Evolutionary conservation across 345 rosid genomes (phyloP).

Genomic region (Acer negundo): DNA sequence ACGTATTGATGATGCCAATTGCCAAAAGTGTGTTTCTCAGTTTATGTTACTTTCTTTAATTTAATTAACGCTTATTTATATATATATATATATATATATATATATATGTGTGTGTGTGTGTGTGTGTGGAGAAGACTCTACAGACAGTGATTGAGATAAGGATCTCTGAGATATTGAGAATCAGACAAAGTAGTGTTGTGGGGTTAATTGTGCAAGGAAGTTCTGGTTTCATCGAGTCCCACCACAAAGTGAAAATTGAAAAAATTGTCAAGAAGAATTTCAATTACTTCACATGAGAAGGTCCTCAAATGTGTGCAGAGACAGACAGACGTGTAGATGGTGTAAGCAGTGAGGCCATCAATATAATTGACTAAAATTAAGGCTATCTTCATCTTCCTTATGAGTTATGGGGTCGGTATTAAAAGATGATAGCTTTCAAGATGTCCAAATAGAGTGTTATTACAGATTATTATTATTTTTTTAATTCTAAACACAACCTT

Average conservation of each 20-base stretch:
- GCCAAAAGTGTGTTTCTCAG: too few relatives aligned
- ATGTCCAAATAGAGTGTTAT: too few relatives aligned
- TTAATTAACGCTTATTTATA: too few relatives aligned
- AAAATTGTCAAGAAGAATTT: not conserved
- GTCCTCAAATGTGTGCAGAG: not conserved
- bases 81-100: too few relatives aligned
- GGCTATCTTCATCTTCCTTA: not conserved
- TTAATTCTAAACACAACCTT: too few relatives aligned
- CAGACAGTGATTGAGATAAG: too few relatives aligned
- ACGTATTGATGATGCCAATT: not conserved
- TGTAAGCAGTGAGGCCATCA: constrained; percentile 15
- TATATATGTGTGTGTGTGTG: too few relatives aligned
- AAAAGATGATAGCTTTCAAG: not conserved
- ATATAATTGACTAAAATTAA: constrained; percentile 7
- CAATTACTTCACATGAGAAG: not conserved
- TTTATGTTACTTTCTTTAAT: not conserved
- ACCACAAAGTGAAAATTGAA: constrained; percentile 2
- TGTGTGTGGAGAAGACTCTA: not conserved
- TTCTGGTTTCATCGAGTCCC: constrained; percentile 14
- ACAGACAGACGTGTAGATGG: not conserved
- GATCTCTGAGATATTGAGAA: not conserved
- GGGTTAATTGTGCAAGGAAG: not conserved
- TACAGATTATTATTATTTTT: too few relatives aligned
- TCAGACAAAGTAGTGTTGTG: constrained; percentile 1
- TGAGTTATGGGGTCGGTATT: not conserved